phyloP scores from a whole-genome alignment of 345 rosid species.

The Lepidium sativum region DNA sequence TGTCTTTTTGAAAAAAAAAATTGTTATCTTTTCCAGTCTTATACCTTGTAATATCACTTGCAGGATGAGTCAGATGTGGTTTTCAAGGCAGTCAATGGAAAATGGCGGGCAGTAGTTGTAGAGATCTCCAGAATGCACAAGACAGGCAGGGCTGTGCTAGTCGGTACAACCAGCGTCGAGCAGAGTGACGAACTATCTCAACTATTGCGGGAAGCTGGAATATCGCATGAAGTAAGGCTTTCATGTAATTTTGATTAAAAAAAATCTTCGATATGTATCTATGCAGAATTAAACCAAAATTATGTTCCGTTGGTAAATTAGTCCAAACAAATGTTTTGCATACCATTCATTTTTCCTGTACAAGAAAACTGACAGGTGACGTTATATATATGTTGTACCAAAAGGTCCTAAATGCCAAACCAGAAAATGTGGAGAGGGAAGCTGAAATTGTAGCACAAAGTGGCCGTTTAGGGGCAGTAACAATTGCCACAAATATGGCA shows the following conservation, averaged over 20 bases:
- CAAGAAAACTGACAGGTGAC: slow-evolving; percentile 13
- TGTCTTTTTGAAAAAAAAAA: neutral
- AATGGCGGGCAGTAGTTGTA: slow-evolving; percentile 94
- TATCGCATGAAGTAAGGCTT: slow-evolving; percentile 78
- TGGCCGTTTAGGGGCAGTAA: slow-evolving; percentile 95
- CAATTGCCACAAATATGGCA: slow-evolving; percentile 98
- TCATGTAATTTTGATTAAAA: neutral
- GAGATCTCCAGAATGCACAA: slow-evolving; percentile 94
- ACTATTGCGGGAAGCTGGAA: slow-evolving; percentile 72
- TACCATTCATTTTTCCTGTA: neutral
- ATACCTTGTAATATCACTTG: slow-evolving; percentile 23
- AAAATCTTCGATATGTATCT: neutral
- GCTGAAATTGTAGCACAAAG: slow-evolving; percentile 99
- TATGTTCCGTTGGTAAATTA: neutral
- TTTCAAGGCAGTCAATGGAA: slow-evolving; percentile 80
- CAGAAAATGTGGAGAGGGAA: slow-evolving; percentile 99
- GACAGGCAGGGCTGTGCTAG: slow-evolving; percentile 90
- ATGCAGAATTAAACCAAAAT: neutral
- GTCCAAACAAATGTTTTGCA: neutral
- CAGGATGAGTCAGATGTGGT: slow-evolving; percentile 99
- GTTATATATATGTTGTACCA: slow-evolving; percentile 18
- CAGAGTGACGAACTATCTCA: slow-evolving; percentile 88
- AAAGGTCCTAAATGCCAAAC: slow-evolving; percentile 97
- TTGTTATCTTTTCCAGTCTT: neutral
- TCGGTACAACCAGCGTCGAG: slow-evolving; percentile 97